Conservation (phyloP, 805 yeast species). For the Pichia exigua region DNA sequence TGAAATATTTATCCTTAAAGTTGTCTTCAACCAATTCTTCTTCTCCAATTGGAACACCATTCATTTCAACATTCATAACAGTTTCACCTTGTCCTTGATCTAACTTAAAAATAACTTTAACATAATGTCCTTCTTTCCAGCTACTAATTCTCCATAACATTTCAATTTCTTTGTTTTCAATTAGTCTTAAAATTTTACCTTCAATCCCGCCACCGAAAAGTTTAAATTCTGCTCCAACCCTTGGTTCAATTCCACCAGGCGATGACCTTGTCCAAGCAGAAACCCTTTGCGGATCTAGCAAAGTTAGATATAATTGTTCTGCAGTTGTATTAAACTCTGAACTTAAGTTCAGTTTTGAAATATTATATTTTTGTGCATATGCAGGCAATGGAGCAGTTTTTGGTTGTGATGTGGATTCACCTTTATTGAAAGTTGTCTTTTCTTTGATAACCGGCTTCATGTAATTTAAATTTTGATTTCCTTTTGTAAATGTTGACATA, state of each 20-base stretch:
- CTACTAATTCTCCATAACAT: constrained; percentile 82
- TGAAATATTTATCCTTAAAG: constrained; percentile 83
- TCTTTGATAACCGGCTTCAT: constrained; percentile 23
- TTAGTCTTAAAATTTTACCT: constrained; percentile 59
- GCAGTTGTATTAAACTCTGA: constrained; percentile 84
- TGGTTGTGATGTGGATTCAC: constrained; percentile 7
- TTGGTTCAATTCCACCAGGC: constrained; percentile 45
- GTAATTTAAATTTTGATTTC: constrained; percentile 33
- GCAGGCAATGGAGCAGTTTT: constrained; percentile 7
- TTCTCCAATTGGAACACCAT: constrained; percentile 92
- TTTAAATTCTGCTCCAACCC: constrained; percentile 54
- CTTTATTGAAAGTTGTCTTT: constrained; percentile 23
- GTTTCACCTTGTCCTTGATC: constrained; percentile 83
- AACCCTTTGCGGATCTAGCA: constrained; percentile 68
- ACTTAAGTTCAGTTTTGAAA: constrained; percentile 68
- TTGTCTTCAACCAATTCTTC: constrained; percentile 81
- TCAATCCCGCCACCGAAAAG: constrained; percentile 83
- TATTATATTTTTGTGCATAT: constrained; percentile 62
- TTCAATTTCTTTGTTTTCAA: constrained; percentile 49
- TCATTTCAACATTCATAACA: constrained; percentile 64
- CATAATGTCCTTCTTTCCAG: constrained; percentile 84
- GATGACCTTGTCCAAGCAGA: constrained; percentile 87
- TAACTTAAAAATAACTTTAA: constrained; percentile 57
- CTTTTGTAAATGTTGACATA: constrained; percentile 46
- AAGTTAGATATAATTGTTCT: constrained; percentile 71